Evolutionary conservation across 2,329 filamentous ascomycete species (phyloP).

Genomic region (Oidium heveae): DNA sequence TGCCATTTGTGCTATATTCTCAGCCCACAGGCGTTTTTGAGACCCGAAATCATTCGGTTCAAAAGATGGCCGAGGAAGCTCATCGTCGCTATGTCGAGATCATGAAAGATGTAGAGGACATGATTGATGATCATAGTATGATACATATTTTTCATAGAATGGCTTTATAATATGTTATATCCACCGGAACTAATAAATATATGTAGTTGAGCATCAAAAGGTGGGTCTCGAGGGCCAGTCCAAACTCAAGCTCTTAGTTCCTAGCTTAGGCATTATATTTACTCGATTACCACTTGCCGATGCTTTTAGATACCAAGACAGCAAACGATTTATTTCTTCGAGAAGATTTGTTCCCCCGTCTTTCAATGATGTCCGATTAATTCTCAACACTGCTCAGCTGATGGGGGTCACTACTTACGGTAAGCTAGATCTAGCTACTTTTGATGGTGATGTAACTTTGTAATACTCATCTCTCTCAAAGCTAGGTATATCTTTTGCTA

Average conservation of each 20-base stretch:
- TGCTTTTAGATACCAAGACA: conserved; percentile 78
- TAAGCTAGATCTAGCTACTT: conserved; percentile 65
- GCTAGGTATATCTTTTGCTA: conserved; percentile 18
- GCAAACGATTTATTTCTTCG: conserved; percentile 63
- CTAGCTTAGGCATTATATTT: conserved; percentile 81
- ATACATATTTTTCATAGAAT: background rate
- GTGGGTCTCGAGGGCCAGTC: conserved; percentile 43
- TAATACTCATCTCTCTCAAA: conserved; percentile 16
- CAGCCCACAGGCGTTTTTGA: conserved; percentile 77
- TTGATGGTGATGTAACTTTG: conserved; percentile 91
- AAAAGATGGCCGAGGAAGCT: conserved; percentile 52
- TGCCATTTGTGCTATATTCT: conserved; percentile 89
- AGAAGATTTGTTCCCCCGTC: conserved; percentile 83
- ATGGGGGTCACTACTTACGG: conserved; percentile 63
- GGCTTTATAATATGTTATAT: background rate
- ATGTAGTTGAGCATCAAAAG: conserved; percentile 43
- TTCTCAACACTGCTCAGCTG: conserved; percentile 83
- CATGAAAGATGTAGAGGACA: conserved; percentile 72
- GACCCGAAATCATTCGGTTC: conserved; percentile 33
- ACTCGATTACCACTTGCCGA: conserved; percentile 67
- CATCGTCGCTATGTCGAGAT: conserved; percentile 85
- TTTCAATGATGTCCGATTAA: conserved; percentile 86
- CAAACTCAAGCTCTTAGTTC: conserved; percentile 79
- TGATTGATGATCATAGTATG: conserved; percentile 78
- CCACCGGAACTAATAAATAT: background rate